These are phyloP conservation scores for Arabis hirsuta DNA, from an alignment of 345 rosid genomes.

Conservation along the genomic window DNA sequence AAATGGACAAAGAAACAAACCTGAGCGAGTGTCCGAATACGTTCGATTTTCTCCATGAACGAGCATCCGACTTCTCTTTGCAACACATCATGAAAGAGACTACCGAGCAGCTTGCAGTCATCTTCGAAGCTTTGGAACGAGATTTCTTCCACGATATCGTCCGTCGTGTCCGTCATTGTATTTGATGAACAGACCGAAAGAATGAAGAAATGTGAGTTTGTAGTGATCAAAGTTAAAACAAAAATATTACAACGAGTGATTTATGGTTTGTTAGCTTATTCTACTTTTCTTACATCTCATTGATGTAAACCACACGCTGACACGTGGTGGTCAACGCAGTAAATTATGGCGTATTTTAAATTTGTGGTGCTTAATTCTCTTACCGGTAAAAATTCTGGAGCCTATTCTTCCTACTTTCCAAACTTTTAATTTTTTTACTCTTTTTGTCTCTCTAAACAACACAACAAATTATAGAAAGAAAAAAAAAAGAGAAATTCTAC, in stretches of 20 bases:
- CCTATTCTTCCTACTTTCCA: neutral
- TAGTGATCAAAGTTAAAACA: slow-evolving; percentile 21
- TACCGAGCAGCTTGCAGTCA: slow-evolving; percentile 88
- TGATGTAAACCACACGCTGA: slow-evolving; percentile 12
- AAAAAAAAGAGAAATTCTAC: neutral
- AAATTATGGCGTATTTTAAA: slow-evolving; percentile 21
- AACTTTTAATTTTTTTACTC: neutral
- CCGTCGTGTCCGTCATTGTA: slow-evolving; percentile 92
- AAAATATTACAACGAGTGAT: neutral
- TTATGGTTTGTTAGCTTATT: slow-evolving; percentile 19
- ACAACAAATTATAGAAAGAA: neutral
- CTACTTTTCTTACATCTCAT: slow-evolving; percentile 18
- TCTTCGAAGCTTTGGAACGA: slow-evolving; percentile 95
- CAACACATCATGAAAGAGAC: slow-evolving; percentile 80
- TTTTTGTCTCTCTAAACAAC: neutral
- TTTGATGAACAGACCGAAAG: neutral
- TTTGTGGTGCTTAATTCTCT: slow-evolving; percentile 15
- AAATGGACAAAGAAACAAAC: slow-evolving; percentile 36
- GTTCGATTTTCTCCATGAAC: slow-evolving; percentile 77
- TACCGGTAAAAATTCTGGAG: slow-evolving; percentile 2
- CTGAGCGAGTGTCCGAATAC: slow-evolving; percentile 83
- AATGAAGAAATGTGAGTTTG: neutral
- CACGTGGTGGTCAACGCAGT: slow-evolving; percentile 35
- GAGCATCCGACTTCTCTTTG: slow-evolving; percentile 71
- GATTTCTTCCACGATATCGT: slow-evolving; percentile 92